phyloP scores from a whole-genome alignment of 345 rosid genomes.

The Salix dunnii region DNA sequence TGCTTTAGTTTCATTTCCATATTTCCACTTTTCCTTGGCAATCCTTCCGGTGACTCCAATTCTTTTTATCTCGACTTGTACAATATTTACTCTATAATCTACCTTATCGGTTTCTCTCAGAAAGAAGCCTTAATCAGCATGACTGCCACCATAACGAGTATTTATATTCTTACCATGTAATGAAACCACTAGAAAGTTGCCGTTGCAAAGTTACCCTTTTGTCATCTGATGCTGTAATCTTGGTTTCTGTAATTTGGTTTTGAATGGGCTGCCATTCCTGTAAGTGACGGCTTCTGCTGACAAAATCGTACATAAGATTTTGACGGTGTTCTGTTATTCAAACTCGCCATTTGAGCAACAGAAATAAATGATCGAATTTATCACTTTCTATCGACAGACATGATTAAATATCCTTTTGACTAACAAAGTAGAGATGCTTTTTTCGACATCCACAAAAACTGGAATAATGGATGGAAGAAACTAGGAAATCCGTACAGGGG shows the following conservation, averaged over 20 bases:
- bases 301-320: background rate
- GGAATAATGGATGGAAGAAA: background rate
- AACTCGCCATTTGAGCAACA: background rate
- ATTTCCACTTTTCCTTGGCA: slow-evolving; percentile 14
- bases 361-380: background rate
- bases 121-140: slow-evolving; percentile 8
- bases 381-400: background rate
- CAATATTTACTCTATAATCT: slow-evolving; percentile 9
- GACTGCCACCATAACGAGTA: background rate
- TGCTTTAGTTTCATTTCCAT: background rate
- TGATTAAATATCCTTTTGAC: background rate
- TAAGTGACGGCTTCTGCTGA: background rate
- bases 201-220: background rate
- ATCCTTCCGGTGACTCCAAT: slow-evolving; percentile 19
- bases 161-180: slow-evolving; percentile 16
- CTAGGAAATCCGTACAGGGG: background rate
- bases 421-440: background rate
- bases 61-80: slow-evolving; percentile 13
- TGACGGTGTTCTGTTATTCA: background rate
- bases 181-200: slow-evolving; percentile 7
- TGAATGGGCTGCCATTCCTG: background rate
- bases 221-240: background rate
- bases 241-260: background rate
- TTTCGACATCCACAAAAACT: background rate
- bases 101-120: background rate